Percentiles rank a stretch among this genome's conserved stretches.
Conservation (phyloP, 2,329 filamentous ascomycete genomes). For the Pseudogymnoascus destructans region DNA sequence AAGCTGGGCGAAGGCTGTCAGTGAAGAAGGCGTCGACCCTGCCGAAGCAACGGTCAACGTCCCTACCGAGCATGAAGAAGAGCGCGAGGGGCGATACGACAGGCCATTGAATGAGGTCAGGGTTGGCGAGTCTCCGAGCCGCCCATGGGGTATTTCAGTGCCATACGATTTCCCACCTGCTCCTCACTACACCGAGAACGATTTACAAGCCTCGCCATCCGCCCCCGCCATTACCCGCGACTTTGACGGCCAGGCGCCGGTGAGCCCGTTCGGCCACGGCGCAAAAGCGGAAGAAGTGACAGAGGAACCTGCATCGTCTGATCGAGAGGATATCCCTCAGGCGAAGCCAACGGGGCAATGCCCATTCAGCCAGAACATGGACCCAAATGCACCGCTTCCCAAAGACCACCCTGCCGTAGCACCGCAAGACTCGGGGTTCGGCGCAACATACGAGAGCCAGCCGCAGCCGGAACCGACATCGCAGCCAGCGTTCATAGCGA, state of each 20-base stretch:
- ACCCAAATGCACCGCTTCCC: slow-evolving; percentile 1
- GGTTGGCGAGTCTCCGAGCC: slow-evolving; percentile 85
- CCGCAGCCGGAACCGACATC: background rate
- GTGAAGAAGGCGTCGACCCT: slow-evolving; percentile 36
- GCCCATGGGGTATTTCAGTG: slow-evolving; percentile 84
- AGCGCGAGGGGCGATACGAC: slow-evolving; percentile 65
- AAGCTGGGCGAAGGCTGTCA: slow-evolving; percentile 73
- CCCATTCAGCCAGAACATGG: slow-evolving; percentile 29
- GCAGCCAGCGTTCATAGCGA: background rate
- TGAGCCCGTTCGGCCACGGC: slow-evolving; percentile 36
- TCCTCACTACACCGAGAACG: slow-evolving; percentile 21
- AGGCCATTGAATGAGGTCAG: slow-evolving; percentile 75
- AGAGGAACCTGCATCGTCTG: background rate
- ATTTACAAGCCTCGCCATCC: slow-evolving; percentile 41
- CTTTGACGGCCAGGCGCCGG: slow-evolving; percentile 17
- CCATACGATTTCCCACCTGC: slow-evolving; percentile 41
- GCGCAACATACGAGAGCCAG: background rate
- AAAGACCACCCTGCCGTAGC: slow-evolving; percentile 9
- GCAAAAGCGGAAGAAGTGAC: slow-evolving; percentile 12
- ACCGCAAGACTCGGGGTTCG: slow-evolving; percentile 1
- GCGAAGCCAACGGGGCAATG: slow-evolving; percentile 17
- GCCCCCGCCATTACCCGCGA: slow-evolving; percentile 31
- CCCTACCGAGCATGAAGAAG: slow-evolving; percentile 34
- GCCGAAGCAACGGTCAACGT: slow-evolving; percentile 25
- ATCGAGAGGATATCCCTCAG: slow-evolving; percentile 2